Evolutionary conservation across 805 yeast genomes (phyloP).

Genomic region (Lipomyces lipofer): DNA sequence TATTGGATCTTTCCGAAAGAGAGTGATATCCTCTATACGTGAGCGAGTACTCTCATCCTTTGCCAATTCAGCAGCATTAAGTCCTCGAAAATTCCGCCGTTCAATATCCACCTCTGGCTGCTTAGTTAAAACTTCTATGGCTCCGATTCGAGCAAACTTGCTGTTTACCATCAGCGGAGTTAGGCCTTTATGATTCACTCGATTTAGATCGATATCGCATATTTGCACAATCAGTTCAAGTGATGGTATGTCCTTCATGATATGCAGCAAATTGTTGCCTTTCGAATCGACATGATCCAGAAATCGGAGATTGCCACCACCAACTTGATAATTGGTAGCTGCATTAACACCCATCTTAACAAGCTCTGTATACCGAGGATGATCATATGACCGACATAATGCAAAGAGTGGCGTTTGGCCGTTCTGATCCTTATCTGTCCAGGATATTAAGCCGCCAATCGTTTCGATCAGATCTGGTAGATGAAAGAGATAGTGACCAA

Average conservation of each 20-base stretch:
- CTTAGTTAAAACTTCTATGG: conserved; percentile 52
- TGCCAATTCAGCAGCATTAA: conserved; percentile 41
- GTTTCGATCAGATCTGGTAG: conserved; percentile 51
- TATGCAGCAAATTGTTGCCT: conserved; percentile 78
- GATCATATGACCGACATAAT: conserved; percentile 78
- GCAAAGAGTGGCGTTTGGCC: conserved; percentile 79
- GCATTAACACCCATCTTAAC: conserved; percentile 48
- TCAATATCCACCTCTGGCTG: conserved; percentile 53
- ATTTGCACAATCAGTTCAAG: conserved; percentile 45
- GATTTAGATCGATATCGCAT: conserved; percentile 56
- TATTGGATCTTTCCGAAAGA: conserved; percentile 22
- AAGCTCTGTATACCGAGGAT: conserved; percentile 56
- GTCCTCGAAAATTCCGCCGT: conserved; percentile 36
- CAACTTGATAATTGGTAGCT: conserved; percentile 27
- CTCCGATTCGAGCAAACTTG: conserved; percentile 65
- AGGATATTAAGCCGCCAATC: conserved; percentile 63
- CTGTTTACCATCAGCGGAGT: conserved; percentile 74
- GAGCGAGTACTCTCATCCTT: conserved; percentile 34
- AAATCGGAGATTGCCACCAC: conserved; percentile 33
- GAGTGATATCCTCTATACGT: conserved; percentile 32
- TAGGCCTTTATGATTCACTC: conserved; percentile 54
- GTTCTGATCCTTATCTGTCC: conserved; percentile 65
- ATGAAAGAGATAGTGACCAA: conserved; percentile 74
- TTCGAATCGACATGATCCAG: conserved; percentile 67
- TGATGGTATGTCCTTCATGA: conserved; percentile 51